phyloP scores from a whole-genome alignment of 1,139 yeast species.

The Geotrichum europaeum region DNA sequence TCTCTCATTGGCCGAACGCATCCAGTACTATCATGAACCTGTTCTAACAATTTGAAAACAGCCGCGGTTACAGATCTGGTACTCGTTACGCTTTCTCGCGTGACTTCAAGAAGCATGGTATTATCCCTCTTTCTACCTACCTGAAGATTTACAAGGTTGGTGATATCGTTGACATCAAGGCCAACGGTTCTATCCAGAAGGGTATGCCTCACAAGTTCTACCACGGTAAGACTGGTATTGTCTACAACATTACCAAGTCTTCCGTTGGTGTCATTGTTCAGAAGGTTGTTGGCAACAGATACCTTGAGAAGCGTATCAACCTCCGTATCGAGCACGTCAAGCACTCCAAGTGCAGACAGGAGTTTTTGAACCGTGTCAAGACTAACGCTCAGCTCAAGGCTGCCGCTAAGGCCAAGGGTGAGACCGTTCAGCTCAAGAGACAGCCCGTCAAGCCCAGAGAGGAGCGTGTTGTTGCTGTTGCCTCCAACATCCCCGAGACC shows the following conservation, averaged over 20 bases:
- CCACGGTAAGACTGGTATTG: constrained; percentile 99
- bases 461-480: constrained; percentile 68
- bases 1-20: not conserved
- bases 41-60: constrained; percentile 29
- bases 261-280: constrained; percentile 96
- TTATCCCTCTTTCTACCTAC: constrained; percentile 91
- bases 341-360: constrained; percentile 99
- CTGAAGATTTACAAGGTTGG: constrained; percentile 97
- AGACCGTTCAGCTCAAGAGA: constrained; percentile 89
- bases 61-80: constrained; percentile 99
- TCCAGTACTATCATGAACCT: not conserved
- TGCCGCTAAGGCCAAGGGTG: constrained; percentile 95
- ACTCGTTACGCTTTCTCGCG: constrained; percentile 99
- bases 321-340: constrained; percentile 97
- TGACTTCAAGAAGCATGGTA: constrained; percentile 98
- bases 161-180: constrained; percentile 98
- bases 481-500: constrained; percentile 87
- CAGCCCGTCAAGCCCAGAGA: constrained; percentile 98
- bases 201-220: constrained; percentile 99
- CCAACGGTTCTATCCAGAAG: constrained; percentile 97
- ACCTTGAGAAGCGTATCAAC: constrained; percentile 97
- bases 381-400: constrained; percentile 86
- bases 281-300: constrained; percentile 99
- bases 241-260: constrained; percentile 97
- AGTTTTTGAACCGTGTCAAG: constrained; percentile 97